A percentile compares a stretch with the other conserved stretches of the same genome.
phyloP scores from a whole-genome alignment of 495 filamentous ascomycete genomes.

The Pyrenula massariospora region DNA sequence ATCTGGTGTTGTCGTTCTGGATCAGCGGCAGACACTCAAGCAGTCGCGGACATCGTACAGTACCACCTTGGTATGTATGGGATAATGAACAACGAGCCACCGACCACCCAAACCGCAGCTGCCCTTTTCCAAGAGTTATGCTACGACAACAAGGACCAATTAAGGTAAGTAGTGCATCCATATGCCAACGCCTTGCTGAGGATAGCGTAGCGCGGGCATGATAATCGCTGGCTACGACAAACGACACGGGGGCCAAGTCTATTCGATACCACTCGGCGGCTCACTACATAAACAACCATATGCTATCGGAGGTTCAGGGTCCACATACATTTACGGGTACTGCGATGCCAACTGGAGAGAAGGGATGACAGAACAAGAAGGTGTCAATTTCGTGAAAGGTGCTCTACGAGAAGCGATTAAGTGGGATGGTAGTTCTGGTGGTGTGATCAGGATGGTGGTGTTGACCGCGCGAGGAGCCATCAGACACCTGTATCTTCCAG shows the following conservation, averaged over 20 bases:
- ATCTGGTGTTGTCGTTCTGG: slow-evolving; percentile 99
- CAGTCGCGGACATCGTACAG: slow-evolving; percentile 92
- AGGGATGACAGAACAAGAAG: slow-evolving; percentile 85
- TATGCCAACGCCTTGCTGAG: slow-evolving; percentile 16
- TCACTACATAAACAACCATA: slow-evolving; percentile 96
- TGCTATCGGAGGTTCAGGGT: slow-evolving; percentile 91
- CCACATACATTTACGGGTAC: slow-evolving; percentile 98
- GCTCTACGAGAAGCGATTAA: slow-evolving; percentile 90
- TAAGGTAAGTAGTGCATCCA: slow-evolving; percentile 49
- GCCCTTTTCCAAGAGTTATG: slow-evolving; percentile 95
- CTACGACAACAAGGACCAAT: slow-evolving; percentile 88
- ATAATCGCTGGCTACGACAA: slow-evolving; percentile 96
- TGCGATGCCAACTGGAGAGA: slow-evolving; percentile 96
- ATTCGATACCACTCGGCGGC: slow-evolving; percentile 91
- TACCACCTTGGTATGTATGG: slow-evolving; percentile 91
- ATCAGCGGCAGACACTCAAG: slow-evolving; percentile 95
- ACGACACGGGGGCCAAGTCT: slow-evolving; percentile 88
- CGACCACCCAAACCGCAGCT: slow-evolving; percentile 87
- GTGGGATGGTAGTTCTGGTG: slow-evolving; percentile 97
- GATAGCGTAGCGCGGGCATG: slow-evolving; percentile 88
- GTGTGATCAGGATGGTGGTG: slow-evolving; percentile 95
- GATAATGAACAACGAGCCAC: slow-evolving; percentile 72
- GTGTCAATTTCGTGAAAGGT: slow-evolving; percentile 85
- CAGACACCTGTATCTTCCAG: slow-evolving; percentile 81
- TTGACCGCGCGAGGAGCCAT: slow-evolving; percentile 79